A percentile compares a stretch with the other conserved stretches of the same genome.
Conservation (phyloP, 495 filamentous ascomycete species). For the Apiosordaria backusii region DNA sequence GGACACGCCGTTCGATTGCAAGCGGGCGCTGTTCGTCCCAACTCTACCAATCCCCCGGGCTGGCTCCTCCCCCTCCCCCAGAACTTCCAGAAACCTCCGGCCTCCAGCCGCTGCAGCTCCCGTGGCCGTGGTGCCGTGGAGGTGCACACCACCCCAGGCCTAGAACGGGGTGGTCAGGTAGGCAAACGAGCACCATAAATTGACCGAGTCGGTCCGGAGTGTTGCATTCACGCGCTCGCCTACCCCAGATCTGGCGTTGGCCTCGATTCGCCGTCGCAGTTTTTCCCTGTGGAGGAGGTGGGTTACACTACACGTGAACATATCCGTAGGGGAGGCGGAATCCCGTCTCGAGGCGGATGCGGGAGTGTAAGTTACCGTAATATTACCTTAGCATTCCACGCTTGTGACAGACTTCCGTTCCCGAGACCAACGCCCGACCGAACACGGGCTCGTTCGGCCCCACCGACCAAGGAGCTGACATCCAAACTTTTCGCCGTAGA, state of each 20-base stretch:
- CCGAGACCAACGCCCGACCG: conserved; percentile 1
- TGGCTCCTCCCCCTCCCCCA: background rate
- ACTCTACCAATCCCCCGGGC: conserved; percentile 19
- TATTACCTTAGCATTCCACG: background rate
- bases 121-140: background rate
- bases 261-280: conserved; percentile 15
- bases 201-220: conserved; percentile 35
- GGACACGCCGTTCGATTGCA: background rate
- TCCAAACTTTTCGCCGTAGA: background rate
- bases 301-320: background rate
- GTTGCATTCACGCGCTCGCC: conserved; percentile 21
- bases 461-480: background rate
- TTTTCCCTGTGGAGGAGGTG: conserved; percentile 12
- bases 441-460: conserved; percentile 4
- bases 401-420: background rate
- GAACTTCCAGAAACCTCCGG: background rate
- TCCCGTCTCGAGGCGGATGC: background rate
- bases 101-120: background rate
- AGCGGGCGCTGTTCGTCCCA: background rate
- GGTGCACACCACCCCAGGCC: background rate
- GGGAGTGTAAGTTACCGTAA: conserved; percentile 15
- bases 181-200: conserved; percentile 19
- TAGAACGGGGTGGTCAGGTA: conserved; percentile 15
- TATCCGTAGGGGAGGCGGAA: conserved; percentile 3
- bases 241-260: conserved; percentile 16